These are phyloP conservation scores for Cicer chorassanicum DNA, from an alignment of 306 rosid species.

Conservation along the genomic window DNA sequence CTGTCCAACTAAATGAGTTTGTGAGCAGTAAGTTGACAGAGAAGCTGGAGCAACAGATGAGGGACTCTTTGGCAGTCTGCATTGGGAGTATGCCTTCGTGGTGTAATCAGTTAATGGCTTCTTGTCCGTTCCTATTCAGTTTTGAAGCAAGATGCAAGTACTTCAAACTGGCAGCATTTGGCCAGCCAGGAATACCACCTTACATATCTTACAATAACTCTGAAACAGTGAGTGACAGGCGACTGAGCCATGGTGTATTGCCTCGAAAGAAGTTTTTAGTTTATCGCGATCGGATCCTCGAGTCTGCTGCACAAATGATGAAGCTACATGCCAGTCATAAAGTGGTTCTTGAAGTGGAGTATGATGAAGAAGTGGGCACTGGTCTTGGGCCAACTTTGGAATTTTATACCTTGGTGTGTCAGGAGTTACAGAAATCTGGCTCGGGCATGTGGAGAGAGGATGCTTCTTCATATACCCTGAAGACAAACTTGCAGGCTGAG, in stretches of 20 bases:
- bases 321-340: slow-evolving; percentile 68
- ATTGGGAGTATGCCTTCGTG: slow-evolving; percentile 85
- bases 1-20: slow-evolving; percentile 80
- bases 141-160: slow-evolving; percentile 94
- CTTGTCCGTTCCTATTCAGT: slow-evolving; percentile 86
- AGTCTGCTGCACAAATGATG: slow-evolving; percentile 94
- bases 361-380: slow-evolving; percentile 95
- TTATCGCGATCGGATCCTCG: slow-evolving; percentile 70
- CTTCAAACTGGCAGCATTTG: slow-evolving; percentile 81
- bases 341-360: slow-evolving; percentile 90
- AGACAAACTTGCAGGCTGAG: slow-evolving; percentile 50
- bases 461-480: slow-evolving; percentile 47
- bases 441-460: slow-evolving; percentile 93
- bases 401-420: slow-evolving; percentile 92
- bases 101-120: slow-evolving; percentile 78
- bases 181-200: slow-evolving; percentile 61
- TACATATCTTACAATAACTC: slow-evolving; percentile 58
- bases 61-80: slow-evolving; percentile 78
- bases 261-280: slow-evolving; percentile 86
- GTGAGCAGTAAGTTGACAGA: slow-evolving; percentile 87
- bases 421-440: slow-evolving; percentile 82
- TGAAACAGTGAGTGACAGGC: slow-evolving; percentile 57
- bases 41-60: slow-evolving; percentile 95
- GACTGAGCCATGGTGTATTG: slow-evolving; percentile 54
- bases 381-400: slow-evolving; percentile 99